These are phyloP conservation scores for Trametes cingulata DNA, from an alignment of 768 basidiomycete genomes.

Conservation along the genomic window DNA sequence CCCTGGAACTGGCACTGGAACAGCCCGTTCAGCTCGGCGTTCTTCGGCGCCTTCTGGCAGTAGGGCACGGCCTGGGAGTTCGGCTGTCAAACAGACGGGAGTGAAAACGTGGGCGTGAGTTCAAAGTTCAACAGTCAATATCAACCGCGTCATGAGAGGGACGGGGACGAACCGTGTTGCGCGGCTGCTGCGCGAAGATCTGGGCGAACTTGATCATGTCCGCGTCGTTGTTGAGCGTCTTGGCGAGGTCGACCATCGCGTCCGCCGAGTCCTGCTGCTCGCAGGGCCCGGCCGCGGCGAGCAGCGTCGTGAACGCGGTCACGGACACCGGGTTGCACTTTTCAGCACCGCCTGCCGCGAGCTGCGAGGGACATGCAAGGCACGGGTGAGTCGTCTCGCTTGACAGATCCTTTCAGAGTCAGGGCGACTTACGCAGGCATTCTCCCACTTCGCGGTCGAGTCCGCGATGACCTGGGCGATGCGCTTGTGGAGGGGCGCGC, in stretches of 20 bases:
- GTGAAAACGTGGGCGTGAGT: not conserved
- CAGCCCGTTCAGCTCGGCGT: conserved; percentile 52
- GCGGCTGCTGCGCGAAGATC: conserved; percentile 57
- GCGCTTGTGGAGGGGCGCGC: conserved; percentile 41
- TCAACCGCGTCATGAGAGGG: not conserved
- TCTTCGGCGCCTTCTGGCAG: conserved; percentile 54
- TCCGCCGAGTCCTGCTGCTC: conserved; percentile 52
- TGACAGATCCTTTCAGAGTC: not conserved
- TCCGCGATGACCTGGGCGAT: conserved; percentile 51
- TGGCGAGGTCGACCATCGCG: conserved; percentile 50
- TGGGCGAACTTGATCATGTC: conserved; percentile 54
- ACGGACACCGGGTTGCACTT: conserved; percentile 61
- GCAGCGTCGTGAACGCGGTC: conserved; percentile 55
- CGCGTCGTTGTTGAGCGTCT: conserved; percentile 45
- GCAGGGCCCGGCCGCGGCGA: conserved; percentile 46
- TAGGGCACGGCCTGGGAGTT: conserved; percentile 42
- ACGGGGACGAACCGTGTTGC: conserved; percentile 53
- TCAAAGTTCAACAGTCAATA: not conserved
- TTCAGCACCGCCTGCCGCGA: conserved; percentile 54
- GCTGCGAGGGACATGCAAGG: conserved; percentile 32
- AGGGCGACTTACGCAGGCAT: conserved; percentile 48
- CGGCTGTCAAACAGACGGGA: conserved; percentile 14
- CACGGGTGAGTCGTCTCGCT: not conserved
- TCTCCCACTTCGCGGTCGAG: conserved; percentile 50
- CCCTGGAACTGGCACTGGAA: conserved; percentile 62